Evolutionary conservation across 2,329 filamentous ascomycete species (phyloP), one percentile per base, ranked within the genome.

Genomic region (Xylariaceae sp.): DNA sequence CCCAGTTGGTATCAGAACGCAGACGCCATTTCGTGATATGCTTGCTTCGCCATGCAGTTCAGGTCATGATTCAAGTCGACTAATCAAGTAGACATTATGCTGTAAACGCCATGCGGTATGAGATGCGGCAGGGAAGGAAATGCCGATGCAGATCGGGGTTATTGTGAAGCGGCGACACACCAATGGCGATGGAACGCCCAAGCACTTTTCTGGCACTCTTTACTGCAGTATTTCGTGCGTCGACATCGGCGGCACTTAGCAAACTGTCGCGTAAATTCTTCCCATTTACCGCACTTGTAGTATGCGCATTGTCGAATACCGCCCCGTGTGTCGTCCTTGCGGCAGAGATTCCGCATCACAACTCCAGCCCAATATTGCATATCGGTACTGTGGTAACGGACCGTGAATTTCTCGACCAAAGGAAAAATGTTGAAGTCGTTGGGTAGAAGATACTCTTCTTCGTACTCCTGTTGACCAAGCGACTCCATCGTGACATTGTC

Each of bases 361-460:
- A 98, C 93, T 48, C 91, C 93, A 15, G 93, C 93, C 93, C 93
- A 98, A 70, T 98, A 98, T 64, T 96, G 91, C 93, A 98, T 98
- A 62, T 96, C 90, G 45, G 89, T 87, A 50, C 87, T 89, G 66
- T 96, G 89, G 60, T 96, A 89, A 50, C 93, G 83, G 22, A 96
- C 88, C 4, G 93, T 98, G 63, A 97, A 98, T 65, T 96, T 97
- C 66, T 98, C 93, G 36, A 98, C 93, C 28, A 98, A 73, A 2
- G 93, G 93, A 67, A 98, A 98, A 52, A 98, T 95, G 66, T 98
- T 98, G 68, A 95, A 91, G 64, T 97, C 89, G 59, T 97, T 91
- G 12, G 90, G 87, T 7, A 95, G 76, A 19, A 94, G 70, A 60
- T 95, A 97, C 64, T 98, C 91, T 56, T 91, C 86, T 43, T 89